Evolutionary conservation across 2,329 filamentous ascomycete species (phyloP).

Genomic region (Endothia cerciana): DNA sequence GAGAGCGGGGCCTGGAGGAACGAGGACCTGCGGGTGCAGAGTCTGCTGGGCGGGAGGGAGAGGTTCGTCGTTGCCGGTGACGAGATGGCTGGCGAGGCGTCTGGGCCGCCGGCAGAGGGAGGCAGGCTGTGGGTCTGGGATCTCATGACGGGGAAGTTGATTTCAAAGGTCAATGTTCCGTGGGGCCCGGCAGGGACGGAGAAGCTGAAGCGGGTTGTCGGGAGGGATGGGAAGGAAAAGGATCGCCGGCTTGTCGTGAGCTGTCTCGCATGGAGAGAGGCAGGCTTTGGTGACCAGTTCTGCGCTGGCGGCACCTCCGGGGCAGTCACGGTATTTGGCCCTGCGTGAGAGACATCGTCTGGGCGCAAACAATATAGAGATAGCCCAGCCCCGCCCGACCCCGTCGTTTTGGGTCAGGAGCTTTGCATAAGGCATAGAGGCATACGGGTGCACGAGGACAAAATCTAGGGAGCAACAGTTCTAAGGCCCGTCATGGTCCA

Average conservation of each 20-base stretch:
- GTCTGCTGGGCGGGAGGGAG: slow-evolving; percentile 75
- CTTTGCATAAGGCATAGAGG: no score
- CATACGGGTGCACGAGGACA: no score
- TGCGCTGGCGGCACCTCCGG: slow-evolving; percentile 69
- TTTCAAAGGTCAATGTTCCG: slow-evolving; percentile 63
- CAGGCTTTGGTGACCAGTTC: slow-evolving; percentile 66
- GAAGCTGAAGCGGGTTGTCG: slow-evolving; percentile 56
- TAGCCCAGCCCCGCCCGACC: not conserved
- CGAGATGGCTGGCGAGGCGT: slow-evolving; percentile 55
- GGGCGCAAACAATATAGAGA: not conserved
- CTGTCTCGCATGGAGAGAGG: slow-evolving; percentile 65
- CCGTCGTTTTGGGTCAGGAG: no score
- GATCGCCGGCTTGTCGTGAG: slow-evolving; percentile 62
- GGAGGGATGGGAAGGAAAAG: slow-evolving; percentile 64
- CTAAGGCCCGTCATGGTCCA: no score
- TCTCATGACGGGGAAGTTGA: slow-evolving; percentile 71
- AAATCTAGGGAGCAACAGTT: no score
- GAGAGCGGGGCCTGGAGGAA: slow-evolving; percentile 55
- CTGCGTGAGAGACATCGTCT: slow-evolving; percentile 10
- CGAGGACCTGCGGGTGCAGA: slow-evolving; percentile 73
- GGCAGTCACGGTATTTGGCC: slow-evolving; percentile 65
- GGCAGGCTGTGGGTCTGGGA: slow-evolving; percentile 80
- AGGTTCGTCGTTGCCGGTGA: slow-evolving; percentile 80
- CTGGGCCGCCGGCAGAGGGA: slow-evolving; percentile 38
- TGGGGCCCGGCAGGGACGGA: slow-evolving; percentile 58